These are phyloP conservation scores for Didymella pomorum DNA, from an alignment of 2,329 filamentous ascomycete species.

Conservation along the genomic window DNA sequence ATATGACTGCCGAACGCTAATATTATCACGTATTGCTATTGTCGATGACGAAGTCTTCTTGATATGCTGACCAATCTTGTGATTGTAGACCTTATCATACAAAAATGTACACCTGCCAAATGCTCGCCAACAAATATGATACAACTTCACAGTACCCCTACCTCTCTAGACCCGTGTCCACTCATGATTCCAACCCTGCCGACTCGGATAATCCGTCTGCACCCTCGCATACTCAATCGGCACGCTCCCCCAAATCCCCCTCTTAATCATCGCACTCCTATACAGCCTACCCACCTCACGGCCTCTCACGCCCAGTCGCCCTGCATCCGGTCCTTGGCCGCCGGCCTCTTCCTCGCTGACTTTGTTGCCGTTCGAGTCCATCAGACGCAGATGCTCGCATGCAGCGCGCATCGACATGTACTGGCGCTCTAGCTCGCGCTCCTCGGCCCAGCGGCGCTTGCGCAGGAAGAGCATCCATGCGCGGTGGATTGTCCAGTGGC, in stretches of 20 bases:
- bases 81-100: constrained; percentile 3
- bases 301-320: constrained; percentile 36
- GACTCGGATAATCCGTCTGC: constrained; percentile 82
- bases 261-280: constrained; percentile 89
- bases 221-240: constrained; percentile 90
- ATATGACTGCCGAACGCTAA: constrained; percentile 26
- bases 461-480: constrained; percentile 86
- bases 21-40: constrained; percentile 23
- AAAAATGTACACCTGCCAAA: constrained; percentile 1
- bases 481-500: constrained; percentile 99
- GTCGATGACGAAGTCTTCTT: background rate
- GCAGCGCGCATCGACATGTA: constrained; percentile 85
- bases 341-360: constrained; percentile 59
- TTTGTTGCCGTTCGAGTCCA: constrained; percentile 54
- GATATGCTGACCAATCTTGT: background rate
- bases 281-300: constrained; percentile 77
- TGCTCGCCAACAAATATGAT: constrained; percentile 14
- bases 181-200: constrained; percentile 87
- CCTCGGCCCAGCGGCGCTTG: constrained; percentile 69
- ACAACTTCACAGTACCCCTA: constrained; percentile 10
- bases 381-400: constrained; percentile 79
- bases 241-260: constrained; percentile 81
- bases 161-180: constrained; percentile 72
- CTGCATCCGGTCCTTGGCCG: constrained; percentile 59
- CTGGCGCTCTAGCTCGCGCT: constrained; percentile 77